A percentile compares a stretch with the other conserved stretches of the same genome.
These are phyloP conservation scores for Candida montana DNA, from an alignment of 805 yeast genomes.

Conservation along the genomic window DNA sequence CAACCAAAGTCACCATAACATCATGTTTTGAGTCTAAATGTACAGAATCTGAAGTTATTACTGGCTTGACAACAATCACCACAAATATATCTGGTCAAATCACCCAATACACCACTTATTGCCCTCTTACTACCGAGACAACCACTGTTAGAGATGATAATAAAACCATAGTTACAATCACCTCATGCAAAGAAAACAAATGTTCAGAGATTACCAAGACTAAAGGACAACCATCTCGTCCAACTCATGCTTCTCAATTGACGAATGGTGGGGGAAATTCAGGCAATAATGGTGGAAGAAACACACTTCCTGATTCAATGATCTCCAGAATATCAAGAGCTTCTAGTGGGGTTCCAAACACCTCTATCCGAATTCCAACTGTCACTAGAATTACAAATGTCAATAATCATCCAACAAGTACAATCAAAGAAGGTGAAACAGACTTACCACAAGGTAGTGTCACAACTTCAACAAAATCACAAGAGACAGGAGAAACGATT, in stretches of 20 bases:
- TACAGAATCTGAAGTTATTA: constrained; percentile 22
- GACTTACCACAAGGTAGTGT: no score
- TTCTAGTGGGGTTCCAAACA: not conserved
- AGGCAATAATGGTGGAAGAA: not conserved
- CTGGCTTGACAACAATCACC: constrained; percentile 28
- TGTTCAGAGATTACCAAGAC: not conserved
- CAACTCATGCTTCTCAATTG: not conserved
- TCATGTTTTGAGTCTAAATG: constrained; percentile 27
- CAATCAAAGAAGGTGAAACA: no score
- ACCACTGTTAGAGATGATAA: constrained; percentile 5
- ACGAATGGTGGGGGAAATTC: not conserved
- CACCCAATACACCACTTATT: constrained; percentile 26
- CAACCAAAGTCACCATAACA: constrained; percentile 18
- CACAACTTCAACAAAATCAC: no score
- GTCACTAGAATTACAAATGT: no score
- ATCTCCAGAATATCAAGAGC: not conserved
- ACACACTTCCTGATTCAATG: not conserved
- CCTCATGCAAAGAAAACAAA: not conserved
- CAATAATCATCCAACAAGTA: not conserved
- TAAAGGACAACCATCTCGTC: not conserved
- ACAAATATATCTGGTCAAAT: constrained; percentile 24
- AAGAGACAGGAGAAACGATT: not conserved
- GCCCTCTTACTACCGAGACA: constrained; percentile 9
- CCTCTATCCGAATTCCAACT: not conserved
- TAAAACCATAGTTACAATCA: not conserved